Evolutionary conservation across 176 grass and related monocot species (phyloP).

Genomic region (Stipa capillata): DNA sequence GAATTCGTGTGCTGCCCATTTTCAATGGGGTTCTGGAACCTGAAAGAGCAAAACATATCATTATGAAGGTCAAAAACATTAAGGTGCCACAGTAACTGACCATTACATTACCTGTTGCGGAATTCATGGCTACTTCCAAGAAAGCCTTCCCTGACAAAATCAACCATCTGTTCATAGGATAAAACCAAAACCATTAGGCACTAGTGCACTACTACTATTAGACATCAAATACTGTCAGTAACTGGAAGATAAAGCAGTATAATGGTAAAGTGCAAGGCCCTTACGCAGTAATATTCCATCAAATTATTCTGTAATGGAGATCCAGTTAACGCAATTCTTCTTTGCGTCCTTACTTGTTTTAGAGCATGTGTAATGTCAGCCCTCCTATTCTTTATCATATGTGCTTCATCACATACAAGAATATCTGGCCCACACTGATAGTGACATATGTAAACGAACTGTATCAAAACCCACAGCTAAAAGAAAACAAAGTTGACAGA

Average conservation of each 20-base stretch:
- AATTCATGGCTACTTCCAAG: slow-evolving; percentile 98
- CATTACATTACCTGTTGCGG: slow-evolving; percentile 61
- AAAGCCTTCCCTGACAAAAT: slow-evolving; percentile 99
- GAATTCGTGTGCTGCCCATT: slow-evolving; percentile 97
- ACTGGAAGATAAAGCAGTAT: slow-evolving; percentile 11
- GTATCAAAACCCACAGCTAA: slow-evolving; percentile 23
- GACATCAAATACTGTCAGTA: slow-evolving; percentile 11
- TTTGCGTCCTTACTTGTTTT: slow-evolving; percentile 88
- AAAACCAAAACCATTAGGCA: slow-evolving; percentile 29
- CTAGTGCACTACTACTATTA: neutral
- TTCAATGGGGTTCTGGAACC: slow-evolving; percentile 99
- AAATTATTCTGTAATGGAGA: slow-evolving; percentile 97
- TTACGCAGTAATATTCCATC: slow-evolving; percentile 99
- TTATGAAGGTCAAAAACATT: slow-evolving; percentile 7
- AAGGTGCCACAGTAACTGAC: neutral
- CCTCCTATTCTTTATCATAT: slow-evolving; percentile 94
- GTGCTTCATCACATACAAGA: slow-evolving; percentile 99
- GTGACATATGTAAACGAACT: slow-evolving; percentile 15
- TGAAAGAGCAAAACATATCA: slow-evolving; percentile 16
- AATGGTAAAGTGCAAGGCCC: slow-evolving; percentile 9
- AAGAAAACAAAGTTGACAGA: neutral
- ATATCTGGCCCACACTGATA: slow-evolving; percentile 85
- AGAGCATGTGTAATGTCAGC: slow-evolving; percentile 90
- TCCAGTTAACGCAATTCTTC: slow-evolving; percentile 97
- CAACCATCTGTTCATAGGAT: slow-evolving; percentile 81